Evolutionary conservation across 2,329 filamentous ascomycete genomes (phyloP), one percentile per base, ranked within the genome.

Genomic region (Aspergillus pseudoglaucus): DNA sequence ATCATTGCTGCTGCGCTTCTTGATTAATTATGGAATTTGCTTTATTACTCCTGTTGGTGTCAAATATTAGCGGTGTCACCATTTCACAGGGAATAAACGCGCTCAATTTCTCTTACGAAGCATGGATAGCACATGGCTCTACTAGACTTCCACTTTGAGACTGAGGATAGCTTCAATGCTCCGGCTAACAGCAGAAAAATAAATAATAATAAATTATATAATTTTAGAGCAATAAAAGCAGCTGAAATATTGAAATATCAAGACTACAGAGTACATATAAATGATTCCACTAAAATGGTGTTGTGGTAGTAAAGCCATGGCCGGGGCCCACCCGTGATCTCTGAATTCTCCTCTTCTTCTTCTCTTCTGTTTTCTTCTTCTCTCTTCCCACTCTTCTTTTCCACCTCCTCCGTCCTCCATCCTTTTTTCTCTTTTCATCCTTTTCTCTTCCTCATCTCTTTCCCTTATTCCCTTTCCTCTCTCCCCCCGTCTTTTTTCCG

Each of bases 391-490:
- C 33, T 37, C 33, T 37, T 37, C 33, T 35, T 30, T 30, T 12
- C 15, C n/a, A n/a, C 9, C 14, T 37, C 37, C 41, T 43, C 40
- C 17, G 10, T 37, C 33, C 17, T 22, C 20, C 20, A 20, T 20
- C 20, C 20, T 30, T 49, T 47, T 50, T 45, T 51, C 42, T 43
- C 38, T 48, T 42, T 46, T 17, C 33, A 37, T 37, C 33, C 37
- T 47, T 43, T 43, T 39, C 41, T 49, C 42, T 35, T 42, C 47
- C 46, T 49, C 43, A 47, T 49, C 50, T 53, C 47, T 48, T 58
- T 46, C 46, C 52, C 53, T 53, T 50, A 47, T 51, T 49, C 42
- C 51, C 47, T 53, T 47, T 53, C 51, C 49, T 45, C 47, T 48
- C 47, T 45, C 46, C 45, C 44, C 38, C 48, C 50, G 49, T 46